A percentile compares a stretch with the other conserved stretches of the same genome.
phyloP scores from a whole-genome alignment of 2,329 filamentous ascomycete species.

The Trichoderma aggressivum region DNA sequence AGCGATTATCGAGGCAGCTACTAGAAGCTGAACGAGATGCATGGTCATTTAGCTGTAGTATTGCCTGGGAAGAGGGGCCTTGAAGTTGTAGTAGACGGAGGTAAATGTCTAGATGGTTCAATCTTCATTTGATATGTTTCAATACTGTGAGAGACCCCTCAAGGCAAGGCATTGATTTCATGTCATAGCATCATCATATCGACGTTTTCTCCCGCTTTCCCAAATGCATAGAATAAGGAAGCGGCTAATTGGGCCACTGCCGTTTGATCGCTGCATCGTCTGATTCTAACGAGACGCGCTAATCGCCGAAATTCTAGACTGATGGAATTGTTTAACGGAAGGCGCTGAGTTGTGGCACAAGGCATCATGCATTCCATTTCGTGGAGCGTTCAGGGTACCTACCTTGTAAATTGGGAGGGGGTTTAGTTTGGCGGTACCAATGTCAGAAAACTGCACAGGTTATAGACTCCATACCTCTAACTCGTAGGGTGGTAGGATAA shows the following conservation, averaged over 20 bases:
- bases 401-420: not conserved
- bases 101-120: not conserved
- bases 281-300: not conserved
- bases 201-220: not conserved
- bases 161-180: not conserved
- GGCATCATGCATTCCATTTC: not conserved
- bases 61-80: not conserved
- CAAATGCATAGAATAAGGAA: not conserved
- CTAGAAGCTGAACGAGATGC: not conserved
- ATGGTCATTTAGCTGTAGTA: not conserved
- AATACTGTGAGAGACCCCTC: not conserved
- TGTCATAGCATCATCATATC: constrained; percentile 1
- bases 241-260: constrained; percentile 1
- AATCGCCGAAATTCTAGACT: not conserved
- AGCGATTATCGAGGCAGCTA: not conserved
- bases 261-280: not conserved
- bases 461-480: too few relatives aligned
- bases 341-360: not conserved
- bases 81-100: not conserved
- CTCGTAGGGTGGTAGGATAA: not conserved
- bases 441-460: not conserved
- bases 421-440: not conserved
- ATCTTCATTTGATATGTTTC: not conserved
- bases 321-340: not conserved
- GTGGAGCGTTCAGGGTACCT: not conserved